phyloP scores from a whole-genome alignment of 257 asterid species.

The Lavandula angustifolia region DNA sequence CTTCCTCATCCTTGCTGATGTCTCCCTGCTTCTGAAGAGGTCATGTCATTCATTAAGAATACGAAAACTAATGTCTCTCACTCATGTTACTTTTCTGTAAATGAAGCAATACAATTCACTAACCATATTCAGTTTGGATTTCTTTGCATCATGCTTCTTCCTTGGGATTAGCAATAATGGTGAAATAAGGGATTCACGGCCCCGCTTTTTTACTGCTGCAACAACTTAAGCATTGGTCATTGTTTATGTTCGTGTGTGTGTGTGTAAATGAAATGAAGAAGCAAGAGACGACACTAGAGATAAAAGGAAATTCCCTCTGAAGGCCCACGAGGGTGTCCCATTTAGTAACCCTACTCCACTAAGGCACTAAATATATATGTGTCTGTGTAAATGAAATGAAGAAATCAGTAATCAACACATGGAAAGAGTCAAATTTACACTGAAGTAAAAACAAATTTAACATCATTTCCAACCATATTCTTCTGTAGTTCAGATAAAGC shows the following conservation, averaged over 20 bases:
- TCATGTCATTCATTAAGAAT: constrained; percentile 31
- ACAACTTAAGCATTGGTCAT: constrained; percentile 19
- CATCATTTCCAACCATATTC: constrained; percentile 13
- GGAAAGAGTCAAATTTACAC: constrained; percentile 25
- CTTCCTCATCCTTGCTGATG: constrained; percentile 78
- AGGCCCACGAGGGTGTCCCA: background rate
- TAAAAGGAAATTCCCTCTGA: constrained; percentile 6
- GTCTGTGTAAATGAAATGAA: too few relatives aligned
- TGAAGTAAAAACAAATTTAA: background rate
- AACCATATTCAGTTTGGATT: constrained; percentile 60
- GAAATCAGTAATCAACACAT: background rate
- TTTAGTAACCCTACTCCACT: background rate
- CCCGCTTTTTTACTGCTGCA: constrained; percentile 70
- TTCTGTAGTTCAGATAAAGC: constrained; percentile 27
- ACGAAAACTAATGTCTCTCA: constrained; percentile 10
- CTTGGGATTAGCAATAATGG: constrained; percentile 39
- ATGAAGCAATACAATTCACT: background rate
- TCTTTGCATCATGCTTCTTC: constrained; percentile 45
- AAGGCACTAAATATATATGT: background rate
- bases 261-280: too few relatives aligned
- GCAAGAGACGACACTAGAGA: constrained; percentile 8
- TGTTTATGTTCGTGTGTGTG: background rate
- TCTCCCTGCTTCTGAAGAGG: constrained; percentile 44
- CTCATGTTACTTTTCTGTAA: background rate
- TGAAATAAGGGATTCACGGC: constrained; percentile 40